These are phyloP conservation scores for Suhomyces prunicola DNA, from an alignment of 805 yeast species.

Conservation along the genomic window DNA sequence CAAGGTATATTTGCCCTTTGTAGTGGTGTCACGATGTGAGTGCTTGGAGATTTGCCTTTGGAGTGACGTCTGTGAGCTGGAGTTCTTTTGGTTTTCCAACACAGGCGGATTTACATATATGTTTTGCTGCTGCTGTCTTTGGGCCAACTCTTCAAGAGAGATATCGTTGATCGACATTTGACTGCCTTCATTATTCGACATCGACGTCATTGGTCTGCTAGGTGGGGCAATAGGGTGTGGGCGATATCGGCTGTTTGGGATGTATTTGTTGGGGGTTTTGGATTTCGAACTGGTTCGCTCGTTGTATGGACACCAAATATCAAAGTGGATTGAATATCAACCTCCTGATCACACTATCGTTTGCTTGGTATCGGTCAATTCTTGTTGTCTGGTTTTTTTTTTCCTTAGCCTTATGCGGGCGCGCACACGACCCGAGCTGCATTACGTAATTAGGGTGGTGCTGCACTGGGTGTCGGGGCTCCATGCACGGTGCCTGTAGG, in stretches of 20 bases:
- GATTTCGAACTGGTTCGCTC: not conserved
- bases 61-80: constrained; percentile 11
- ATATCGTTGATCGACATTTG: constrained; percentile 24
- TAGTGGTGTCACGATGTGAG: constrained; percentile 29
- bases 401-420: not conserved
- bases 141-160: constrained; percentile 25
- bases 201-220: constrained; percentile 20
- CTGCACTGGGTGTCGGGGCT: not conserved
- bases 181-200: constrained; percentile 20
- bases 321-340: not conserved
- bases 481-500: not conserved
- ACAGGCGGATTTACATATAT: constrained; percentile 19
- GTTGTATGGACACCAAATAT: not conserved
- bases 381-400: not conserved
- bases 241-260: not conserved
- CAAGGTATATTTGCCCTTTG: constrained; percentile 57
- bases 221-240: not conserved
- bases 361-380: not conserved
- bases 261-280: not conserved
- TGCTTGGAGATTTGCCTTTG: constrained; percentile 10
- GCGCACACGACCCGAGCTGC: constrained; percentile 2
- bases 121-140: constrained; percentile 27
- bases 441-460: not conserved
- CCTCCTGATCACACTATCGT: not conserved
- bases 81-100: constrained; percentile 17